phyloP scores from a whole-genome alignment of 1,284 basidiomycete genomes.

The Cutaneotrichosporon dermatis region DNA sequence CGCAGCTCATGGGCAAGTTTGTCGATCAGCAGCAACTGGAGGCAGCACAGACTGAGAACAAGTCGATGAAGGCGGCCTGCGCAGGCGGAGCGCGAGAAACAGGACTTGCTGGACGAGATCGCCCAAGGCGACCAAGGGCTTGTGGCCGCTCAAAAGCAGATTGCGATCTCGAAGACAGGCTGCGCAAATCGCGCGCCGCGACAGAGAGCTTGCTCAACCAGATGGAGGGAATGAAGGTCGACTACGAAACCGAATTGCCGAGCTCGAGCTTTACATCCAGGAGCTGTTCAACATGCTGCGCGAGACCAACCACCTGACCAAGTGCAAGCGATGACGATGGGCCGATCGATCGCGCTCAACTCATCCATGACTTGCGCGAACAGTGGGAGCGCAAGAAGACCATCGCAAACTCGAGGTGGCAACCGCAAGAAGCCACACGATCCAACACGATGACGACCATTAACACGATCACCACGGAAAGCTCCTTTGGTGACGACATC shows the following conservation, averaged over 20 bases:
- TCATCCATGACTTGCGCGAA: constrained; percentile 68
- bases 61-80: constrained; percentile 60
- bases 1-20: constrained; percentile 81
- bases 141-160: constrained; percentile 71
- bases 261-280: constrained; percentile 86
- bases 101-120: constrained; percentile 69
- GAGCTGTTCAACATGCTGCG: constrained; percentile 90
- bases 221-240: constrained; percentile 70
- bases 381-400: constrained; percentile 81
- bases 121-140: constrained; percentile 74
- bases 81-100: constrained; percentile 42
- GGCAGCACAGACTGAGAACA: constrained; percentile 70
- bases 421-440: constrained; percentile 7
- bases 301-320: constrained; percentile 71
- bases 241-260: constrained; percentile 83
- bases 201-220: constrained; percentile 70
- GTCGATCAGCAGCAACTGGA: constrained; percentile 85
- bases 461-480: not conserved
- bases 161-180: constrained; percentile 72
- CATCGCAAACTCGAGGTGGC: constrained; percentile 70
- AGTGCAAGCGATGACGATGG: constrained; percentile 55
- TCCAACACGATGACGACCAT: not conserved
- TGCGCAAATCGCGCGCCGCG: constrained; percentile 71
- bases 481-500: constrained; percentile 19
- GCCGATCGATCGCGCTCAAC: constrained; percentile 68